Conservation (phyloP, 768 basidiomycete species). For the Suillus fuscotomentosus region DNA sequence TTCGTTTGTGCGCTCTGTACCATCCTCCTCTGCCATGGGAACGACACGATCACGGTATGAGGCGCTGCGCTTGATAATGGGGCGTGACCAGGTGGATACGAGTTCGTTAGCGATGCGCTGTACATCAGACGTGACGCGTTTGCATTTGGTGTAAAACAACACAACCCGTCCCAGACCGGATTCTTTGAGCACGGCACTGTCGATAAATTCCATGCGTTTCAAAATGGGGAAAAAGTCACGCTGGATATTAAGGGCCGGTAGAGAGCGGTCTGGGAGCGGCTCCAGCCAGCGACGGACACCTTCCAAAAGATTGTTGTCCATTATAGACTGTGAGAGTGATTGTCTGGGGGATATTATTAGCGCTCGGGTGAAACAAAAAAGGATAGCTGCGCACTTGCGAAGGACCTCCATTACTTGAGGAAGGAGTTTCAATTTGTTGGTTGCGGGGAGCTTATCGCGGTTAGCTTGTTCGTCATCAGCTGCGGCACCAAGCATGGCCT, state of each 20-base stretch:
- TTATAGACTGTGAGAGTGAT: slow-evolving; percentile 85
- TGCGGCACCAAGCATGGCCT: slow-evolving; percentile 84
- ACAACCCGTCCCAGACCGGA: slow-evolving; percentile 86
- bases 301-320: slow-evolving; percentile 92
- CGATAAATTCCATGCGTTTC: slow-evolving; percentile 89
- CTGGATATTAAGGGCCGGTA: slow-evolving; percentile 96
- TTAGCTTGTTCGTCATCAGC: slow-evolving; percentile 83
- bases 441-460: slow-evolving; percentile 75
- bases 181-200: slow-evolving; percentile 86
- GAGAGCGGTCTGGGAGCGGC: slow-evolving; percentile 86
- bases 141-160: slow-evolving; percentile 95
- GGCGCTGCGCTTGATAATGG: slow-evolving; percentile 87
- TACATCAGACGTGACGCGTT: slow-evolving; percentile 81
- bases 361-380: background rate
- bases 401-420: slow-evolving; percentile 91
- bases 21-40: slow-evolving; percentile 49
- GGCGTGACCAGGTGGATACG: slow-evolving; percentile 83
- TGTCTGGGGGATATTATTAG: slow-evolving; percentile 43
- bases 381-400: slow-evolving; percentile 69
- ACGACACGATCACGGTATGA: slow-evolving; percentile 76
- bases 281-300: slow-evolving; percentile 92
- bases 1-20: slow-evolving; percentile 42
- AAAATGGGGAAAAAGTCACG: slow-evolving; percentile 84
- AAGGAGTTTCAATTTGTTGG: slow-evolving; percentile 78
- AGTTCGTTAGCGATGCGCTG: slow-evolving; percentile 81